Evolutionary conservation across 345 rosid species (phyloP).

Genomic region (Schrenkiella parvula): DNA sequence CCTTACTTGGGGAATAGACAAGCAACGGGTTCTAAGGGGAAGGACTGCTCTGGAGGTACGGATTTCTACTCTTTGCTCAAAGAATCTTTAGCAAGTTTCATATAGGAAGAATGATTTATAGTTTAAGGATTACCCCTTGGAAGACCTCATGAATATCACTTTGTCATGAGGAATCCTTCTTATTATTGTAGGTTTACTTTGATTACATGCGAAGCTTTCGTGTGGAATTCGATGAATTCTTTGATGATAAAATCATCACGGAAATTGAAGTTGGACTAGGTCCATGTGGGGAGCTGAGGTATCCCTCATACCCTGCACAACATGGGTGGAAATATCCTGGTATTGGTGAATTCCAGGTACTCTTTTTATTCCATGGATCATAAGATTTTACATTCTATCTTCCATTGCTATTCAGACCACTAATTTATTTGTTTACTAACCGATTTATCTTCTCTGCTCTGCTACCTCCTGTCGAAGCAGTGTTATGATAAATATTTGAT

Average conservation of each 20-base stretch:
- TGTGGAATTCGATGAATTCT: conserved; percentile 80
- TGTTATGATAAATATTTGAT: conserved; percentile 83
- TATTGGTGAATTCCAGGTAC: conserved; percentile 96
- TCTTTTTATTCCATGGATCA: conserved; percentile 4
- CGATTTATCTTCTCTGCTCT: background rate
- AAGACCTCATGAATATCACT: background rate
- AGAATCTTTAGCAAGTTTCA: background rate
- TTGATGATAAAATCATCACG: conserved; percentile 61
- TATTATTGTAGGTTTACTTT: conserved; percentile 64
- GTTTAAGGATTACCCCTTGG: background rate
- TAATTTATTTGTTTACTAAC: background rate
- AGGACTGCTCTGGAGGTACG: conserved; percentile 93
- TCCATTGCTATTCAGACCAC: background rate
- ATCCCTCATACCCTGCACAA: conserved; percentile 87
- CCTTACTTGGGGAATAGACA: conserved; percentile 95
- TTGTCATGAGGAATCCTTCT: background rate
- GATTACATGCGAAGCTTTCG: conserved; percentile 97
- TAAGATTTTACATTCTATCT: background rate
- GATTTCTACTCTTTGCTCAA: background rate
- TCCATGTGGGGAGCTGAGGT: conserved; percentile 93
- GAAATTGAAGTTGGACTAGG: conserved; percentile 94
- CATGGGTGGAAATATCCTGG: conserved; percentile 94
- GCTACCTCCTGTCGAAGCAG: conserved; percentile 39
- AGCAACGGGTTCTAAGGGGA: conserved; percentile 82
- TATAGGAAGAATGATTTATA: background rate